Evolutionary conservation across 495 filamentous ascomycete species (phyloP).

Genomic region (Daldinia bambusicola): DNA sequence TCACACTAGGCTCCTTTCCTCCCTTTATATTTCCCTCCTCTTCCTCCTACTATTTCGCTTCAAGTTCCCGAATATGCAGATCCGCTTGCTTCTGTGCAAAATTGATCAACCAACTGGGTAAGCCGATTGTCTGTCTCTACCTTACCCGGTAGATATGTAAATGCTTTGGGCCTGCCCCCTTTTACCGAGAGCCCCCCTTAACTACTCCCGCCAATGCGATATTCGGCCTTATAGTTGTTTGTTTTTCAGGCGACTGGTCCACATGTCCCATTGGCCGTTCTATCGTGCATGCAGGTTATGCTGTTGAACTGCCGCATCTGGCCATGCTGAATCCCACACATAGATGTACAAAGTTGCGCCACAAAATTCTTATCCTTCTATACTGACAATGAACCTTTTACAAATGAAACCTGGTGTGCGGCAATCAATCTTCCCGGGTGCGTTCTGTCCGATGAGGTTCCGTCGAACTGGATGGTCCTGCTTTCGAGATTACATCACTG

Average conservation of each 20-base stretch:
- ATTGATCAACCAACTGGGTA: background rate
- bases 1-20: background rate
- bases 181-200: background rate
- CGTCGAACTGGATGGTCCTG: slow-evolving; percentile 38
- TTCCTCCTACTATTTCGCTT: background rate
- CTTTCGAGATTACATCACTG: slow-evolving; percentile 48
- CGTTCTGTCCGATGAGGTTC: slow-evolving; percentile 44
- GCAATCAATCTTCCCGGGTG: slow-evolving; percentile 41
- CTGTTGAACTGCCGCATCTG: slow-evolving; percentile 6
- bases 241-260: background rate
- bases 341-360: slow-evolving; percentile 40
- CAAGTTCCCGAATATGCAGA: slow-evolving; percentile 2
- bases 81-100: background rate
- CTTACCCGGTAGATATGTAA: background rate
- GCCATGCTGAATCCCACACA: slow-evolving; percentile 31
- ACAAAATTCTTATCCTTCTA: slow-evolving; percentile 21
- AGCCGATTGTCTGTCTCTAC: background rate
- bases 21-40: background rate
- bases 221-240: background rate
- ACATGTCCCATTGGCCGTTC: slow-evolving; percentile 17
- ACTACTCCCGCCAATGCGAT: slow-evolving; percentile 8
- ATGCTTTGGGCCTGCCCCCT: background rate
- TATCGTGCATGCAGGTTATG: slow-evolving; percentile 11
- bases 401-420: slow-evolving; percentile 28
- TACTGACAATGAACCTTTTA: slow-evolving; percentile 21